Percentiles rank a stretch among this genome's conserved stretches.
These are phyloP conservation scores for Pseudogymnoascus sp. DNA, from an alignment of 2,329 filamentous ascomycete genomes.

Conservation along the genomic window DNA sequence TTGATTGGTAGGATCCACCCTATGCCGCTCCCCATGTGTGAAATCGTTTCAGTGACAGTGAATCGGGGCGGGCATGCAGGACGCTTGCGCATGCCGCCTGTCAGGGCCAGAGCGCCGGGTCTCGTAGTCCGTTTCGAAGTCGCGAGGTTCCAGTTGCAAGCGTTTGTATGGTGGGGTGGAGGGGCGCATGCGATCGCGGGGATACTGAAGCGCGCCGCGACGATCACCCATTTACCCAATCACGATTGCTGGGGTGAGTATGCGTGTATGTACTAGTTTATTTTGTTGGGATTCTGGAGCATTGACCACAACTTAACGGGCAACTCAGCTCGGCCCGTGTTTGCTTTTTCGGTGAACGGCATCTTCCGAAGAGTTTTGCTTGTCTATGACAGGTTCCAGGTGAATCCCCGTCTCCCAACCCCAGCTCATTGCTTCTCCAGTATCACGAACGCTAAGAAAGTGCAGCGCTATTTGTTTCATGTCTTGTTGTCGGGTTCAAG, in stretches of 20 bases:
- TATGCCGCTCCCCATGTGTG: not conserved
- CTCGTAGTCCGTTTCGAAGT: not conserved
- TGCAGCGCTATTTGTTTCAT: not conserved
- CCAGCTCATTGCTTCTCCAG: not conserved
- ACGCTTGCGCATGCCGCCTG: not conserved
- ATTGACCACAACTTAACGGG: too few relatives aligned
- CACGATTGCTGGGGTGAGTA: not conserved
- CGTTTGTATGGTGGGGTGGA: not conserved
- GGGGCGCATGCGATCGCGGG: not conserved
- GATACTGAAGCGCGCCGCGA: not conserved
- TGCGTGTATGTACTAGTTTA: not conserved
- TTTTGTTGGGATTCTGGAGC: not conserved
- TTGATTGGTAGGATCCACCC: too few relatives aligned
- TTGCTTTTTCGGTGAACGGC: not conserved
- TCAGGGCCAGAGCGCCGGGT: not conserved
- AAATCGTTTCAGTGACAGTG: not conserved
- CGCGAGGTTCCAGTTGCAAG: not conserved
- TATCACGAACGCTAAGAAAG: not conserved
- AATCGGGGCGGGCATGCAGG: not conserved
- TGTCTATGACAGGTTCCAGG: too few relatives aligned
- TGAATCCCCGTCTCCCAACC: not conserved
- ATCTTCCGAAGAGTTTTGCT: not conserved
- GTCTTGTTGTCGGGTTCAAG: not conserved
- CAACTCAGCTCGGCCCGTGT: too few relatives aligned
- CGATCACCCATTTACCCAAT: conserved; percentile 2